Evolutionary conservation across 2,329 filamentous ascomycete species (phyloP).

Genomic region (Samsoniella hepiali): DNA sequence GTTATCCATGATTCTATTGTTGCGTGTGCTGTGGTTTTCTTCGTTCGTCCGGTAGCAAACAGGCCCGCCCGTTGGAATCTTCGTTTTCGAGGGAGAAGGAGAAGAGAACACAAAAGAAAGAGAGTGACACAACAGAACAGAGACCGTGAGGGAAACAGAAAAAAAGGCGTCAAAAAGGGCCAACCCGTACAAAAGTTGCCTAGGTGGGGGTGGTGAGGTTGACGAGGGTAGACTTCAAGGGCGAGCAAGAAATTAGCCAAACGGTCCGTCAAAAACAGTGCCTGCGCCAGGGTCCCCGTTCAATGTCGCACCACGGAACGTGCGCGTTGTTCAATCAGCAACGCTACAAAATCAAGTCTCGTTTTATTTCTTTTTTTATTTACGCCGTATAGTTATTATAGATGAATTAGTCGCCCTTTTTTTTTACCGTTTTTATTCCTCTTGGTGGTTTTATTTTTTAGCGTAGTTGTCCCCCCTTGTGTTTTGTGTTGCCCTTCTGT

Average conservation of each 20-base stretch:
- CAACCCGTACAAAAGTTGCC: conserved; percentile 7
- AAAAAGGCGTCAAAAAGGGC: conserved; percentile 1
- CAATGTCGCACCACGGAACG: conserved; percentile 1
- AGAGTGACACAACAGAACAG: not conserved
- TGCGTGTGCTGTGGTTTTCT: conserved; percentile 11
- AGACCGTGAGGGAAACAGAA: not conserved
- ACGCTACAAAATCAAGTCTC: not conserved
- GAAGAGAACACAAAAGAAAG: not conserved
- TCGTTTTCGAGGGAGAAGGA: not conserved
- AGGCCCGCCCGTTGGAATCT: conserved; percentile 12
- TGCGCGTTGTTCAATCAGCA: not conserved
- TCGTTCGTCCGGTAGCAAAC: conserved; percentile 13
- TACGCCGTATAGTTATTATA: not conserved
- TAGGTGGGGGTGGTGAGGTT: conserved; percentile 14
- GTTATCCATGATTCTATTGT: conserved; percentile 68
- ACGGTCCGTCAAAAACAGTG: not conserved
- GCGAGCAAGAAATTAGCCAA: conserved; percentile 4
- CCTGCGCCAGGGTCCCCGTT: not conserved
- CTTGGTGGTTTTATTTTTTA: not conserved
- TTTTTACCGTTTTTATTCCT: not conserved
- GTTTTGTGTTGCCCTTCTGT: conserved; percentile 9
- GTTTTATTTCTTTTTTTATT: not conserved
- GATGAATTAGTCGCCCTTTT: not conserved
- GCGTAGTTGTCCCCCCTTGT: not conserved
- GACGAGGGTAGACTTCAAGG: conserved; percentile 8